phyloP scores from a whole-genome alignment of 2,329 filamentous ascomycete species.

The Emergomyces pasteurianus region DNA sequence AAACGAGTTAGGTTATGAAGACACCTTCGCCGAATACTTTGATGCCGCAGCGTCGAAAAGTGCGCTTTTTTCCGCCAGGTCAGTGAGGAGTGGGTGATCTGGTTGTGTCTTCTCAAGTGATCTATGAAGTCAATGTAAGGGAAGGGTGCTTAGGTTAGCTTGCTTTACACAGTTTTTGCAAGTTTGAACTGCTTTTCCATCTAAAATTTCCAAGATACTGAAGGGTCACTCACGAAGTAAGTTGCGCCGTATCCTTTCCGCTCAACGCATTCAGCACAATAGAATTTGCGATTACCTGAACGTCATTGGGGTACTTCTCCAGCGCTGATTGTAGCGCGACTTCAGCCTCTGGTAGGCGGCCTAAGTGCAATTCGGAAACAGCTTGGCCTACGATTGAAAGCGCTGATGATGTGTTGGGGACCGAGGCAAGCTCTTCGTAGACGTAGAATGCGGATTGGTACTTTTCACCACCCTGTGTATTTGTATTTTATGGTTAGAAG shows the following conservation, averaged over 20 bases:
- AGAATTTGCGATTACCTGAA: conserved; percentile 69
- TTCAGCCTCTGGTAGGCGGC: conserved; percentile 78
- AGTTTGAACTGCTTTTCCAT: neutral
- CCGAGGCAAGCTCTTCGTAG: conserved; percentile 88
- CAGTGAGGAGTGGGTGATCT: conserved; percentile 57
- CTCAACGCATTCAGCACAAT: conserved; percentile 66
- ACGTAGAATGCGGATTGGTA: conserved; percentile 98
- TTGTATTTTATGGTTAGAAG: neutral
- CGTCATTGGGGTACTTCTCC: conserved; percentile 57
- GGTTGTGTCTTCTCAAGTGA: conserved; percentile 43
- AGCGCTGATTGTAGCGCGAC: conserved; percentile 71
- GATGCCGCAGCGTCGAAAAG: conserved; percentile 74
- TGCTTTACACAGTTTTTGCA: conserved; percentile 12
- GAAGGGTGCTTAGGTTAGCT: neutral
- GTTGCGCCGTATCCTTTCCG: conserved; percentile 57
- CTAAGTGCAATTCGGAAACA: conserved; percentile 81
- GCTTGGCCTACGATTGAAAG: conserved; percentile 75
- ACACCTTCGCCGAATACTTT: conserved; percentile 77
- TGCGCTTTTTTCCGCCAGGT: conserved; percentile 74
- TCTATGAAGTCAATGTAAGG: conserved; percentile 11
- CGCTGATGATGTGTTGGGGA: conserved; percentile 65
- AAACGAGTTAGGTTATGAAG: conserved; percentile 14
- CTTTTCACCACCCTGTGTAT: conserved; percentile 70
- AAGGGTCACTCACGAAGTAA: conserved; percentile 43
- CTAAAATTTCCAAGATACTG: neutral